Base-by-base conservation (phyloP, 192 early-diverging fungal genomes). In the Powellomyces hirtus region DNA sequence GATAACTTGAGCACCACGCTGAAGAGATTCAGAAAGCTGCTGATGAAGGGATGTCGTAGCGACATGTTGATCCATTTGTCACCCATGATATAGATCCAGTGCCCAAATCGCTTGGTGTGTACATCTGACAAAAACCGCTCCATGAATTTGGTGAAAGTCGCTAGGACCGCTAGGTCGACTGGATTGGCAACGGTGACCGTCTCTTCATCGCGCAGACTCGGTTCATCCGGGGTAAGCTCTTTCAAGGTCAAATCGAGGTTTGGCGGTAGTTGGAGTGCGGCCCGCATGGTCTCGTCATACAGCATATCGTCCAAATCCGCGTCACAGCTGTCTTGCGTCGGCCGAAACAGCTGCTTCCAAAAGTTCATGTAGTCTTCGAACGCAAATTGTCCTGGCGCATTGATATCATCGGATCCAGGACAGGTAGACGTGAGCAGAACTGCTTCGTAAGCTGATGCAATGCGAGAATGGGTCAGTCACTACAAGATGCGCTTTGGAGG, bases 11-110 rank as follows among this genome's bases (percentile, higher is more conserved):
- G 29, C 20, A 73, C 50, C 1, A 62, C 24, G 11, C 63, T 64
- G 49, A 89, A 73, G 62, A 92, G 77, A 38, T 89, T 90, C 73
- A 91, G 89, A 55, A 91, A 89, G 0, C 89, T 89, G 65, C 85
- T 88, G 45, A 92, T 81, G 18, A 91, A 68, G 0, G 90, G 90
- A 58, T 88, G 61, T 51, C 72, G 71, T 0, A 72, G 64, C 14
- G 85, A 85, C 22, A 86, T 73, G 14, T 75, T 68, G 13, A 90
- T 82, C 0, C 86, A 50, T 45, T 62, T 60, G 26, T 78, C 73
- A 2, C 86, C 86, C 30, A 81, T 70, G 1, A 84, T 70, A 66
- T 77, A 81, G 8, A 89, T 52, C 90, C 91, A 92, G 20, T 76
- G 72, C 0, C 50, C 55, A 58, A 90, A 86, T 33, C 33, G 18